Percentiles rank a stretch among this genome's conserved stretches.
These are phyloP conservation scores for Clonostachys rhizophaga DNA, from an alignment of 2,329 filamentous ascomycete genomes.

Conservation along the genomic window DNA sequence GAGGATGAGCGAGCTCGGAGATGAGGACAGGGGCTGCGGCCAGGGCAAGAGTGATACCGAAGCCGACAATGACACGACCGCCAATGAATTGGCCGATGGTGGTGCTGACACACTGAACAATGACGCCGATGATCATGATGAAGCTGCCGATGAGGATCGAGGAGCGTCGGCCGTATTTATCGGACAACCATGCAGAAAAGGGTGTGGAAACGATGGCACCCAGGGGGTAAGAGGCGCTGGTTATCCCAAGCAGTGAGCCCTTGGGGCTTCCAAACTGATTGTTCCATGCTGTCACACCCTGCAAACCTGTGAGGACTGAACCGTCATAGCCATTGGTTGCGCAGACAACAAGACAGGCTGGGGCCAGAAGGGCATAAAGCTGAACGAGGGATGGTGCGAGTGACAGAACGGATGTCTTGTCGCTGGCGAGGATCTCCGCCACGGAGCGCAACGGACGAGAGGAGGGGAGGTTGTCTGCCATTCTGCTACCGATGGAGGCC, in stretches of 20 bases:
- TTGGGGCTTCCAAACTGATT: conserved; percentile 3
- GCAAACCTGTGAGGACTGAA: conserved; percentile 40
- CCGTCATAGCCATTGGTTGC: conserved; percentile 41
- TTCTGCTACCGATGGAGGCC: too few species aligned
- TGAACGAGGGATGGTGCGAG: background rate
- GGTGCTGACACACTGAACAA: conserved; percentile 11
- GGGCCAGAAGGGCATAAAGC: conserved; percentile 16
- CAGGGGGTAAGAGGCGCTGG: conserved; percentile 55
- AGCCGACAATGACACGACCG: conserved; percentile 22
- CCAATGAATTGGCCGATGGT: conserved; percentile 26
- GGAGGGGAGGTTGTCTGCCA: too few species aligned
- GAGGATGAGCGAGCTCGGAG: conserved; percentile 23
- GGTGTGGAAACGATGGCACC: conserved; percentile 54
- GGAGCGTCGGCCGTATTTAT: conserved; percentile 35
- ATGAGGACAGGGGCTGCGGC: conserved; percentile 22
- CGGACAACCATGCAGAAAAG: conserved; percentile 49
- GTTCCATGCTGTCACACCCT: conserved; percentile 29
- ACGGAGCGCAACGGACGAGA: background rate
- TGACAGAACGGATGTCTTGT: background rate
- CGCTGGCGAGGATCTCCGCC: background rate
- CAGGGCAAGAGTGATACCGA: conserved; percentile 17
- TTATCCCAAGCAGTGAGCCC: background rate
- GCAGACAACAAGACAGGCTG: conserved; percentile 7
- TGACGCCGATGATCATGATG: conserved; percentile 15
- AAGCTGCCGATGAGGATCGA: conserved; percentile 7